phyloP scores from a whole-genome alignment of 106 monocot species.

The Dendrobium chrysotoxum region DNA sequence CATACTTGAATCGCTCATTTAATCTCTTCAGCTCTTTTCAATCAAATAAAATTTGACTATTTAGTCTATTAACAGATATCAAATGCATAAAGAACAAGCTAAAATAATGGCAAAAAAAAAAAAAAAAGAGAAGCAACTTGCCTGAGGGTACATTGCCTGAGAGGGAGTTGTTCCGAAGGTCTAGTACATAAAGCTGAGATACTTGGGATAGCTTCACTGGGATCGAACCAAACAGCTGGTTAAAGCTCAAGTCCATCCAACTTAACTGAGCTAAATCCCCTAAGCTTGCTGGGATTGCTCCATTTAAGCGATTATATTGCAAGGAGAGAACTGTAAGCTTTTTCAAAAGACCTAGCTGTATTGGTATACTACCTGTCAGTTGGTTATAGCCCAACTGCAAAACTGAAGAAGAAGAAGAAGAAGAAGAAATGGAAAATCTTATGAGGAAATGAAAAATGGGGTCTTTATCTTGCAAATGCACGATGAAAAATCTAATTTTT shows the following conservation, averaged over 20 bases:
- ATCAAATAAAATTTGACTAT: background rate
- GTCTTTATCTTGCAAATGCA: background rate
- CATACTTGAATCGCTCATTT: slow-evolving; percentile 45
- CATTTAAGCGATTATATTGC: slow-evolving; percentile 69
- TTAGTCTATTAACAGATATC: background rate
- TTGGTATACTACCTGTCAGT: slow-evolving; percentile 70
- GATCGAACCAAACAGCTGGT: slow-evolving; percentile 82
- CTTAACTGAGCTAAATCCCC: slow-evolving; percentile 48
- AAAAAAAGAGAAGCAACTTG: slow-evolving; percentile 15
- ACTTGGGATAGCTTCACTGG: slow-evolving; percentile 51
- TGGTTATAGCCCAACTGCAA: slow-evolving; percentile 85
- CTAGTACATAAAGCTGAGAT: slow-evolving; percentile 37
- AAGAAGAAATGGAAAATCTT: background rate
- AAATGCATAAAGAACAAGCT: background rate
- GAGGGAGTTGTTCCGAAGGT: slow-evolving; percentile 72
- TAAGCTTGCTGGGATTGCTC: slow-evolving; percentile 80
- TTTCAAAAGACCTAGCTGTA: slow-evolving; percentile 48
- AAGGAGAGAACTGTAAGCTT: slow-evolving; percentile 67
- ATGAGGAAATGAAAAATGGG: background rate
- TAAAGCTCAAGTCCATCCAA: slow-evolving; percentile 78
- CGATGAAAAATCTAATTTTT: background rate
- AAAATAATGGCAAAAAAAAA: background rate
- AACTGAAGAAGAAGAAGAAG: slow-evolving; percentile 35
- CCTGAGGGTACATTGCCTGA: slow-evolving; percentile 85
- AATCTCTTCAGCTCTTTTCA: slow-evolving; percentile 55